phyloP scores from a whole-genome alignment of 148 eudicot genomes.

The Chenopodium quinoa region DNA sequence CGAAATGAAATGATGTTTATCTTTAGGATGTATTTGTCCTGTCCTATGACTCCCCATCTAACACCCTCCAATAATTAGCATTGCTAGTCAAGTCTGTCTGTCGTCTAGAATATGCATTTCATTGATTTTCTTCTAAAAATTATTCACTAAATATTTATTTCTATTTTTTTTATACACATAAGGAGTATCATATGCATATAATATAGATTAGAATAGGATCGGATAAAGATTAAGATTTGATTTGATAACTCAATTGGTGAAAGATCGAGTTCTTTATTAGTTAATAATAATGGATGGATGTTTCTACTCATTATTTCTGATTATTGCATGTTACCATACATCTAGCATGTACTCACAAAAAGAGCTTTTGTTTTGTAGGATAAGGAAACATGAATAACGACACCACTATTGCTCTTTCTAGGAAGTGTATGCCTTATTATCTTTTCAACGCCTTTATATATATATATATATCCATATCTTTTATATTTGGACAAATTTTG shows the following conservation, averaged over 20 bases:
- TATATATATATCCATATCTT: too few species aligned
- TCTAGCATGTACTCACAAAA: too few species aligned
- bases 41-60: not conserved
- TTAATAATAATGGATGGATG: not conserved
- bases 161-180: not conserved
- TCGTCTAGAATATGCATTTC: not conserved
- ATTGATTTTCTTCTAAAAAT: not conserved
- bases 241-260: not conserved
- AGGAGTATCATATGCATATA: too few species aligned
- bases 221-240: not conserved
- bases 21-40: slow-evolving; percentile 10
- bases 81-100: not conserved
- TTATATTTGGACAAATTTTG: too few species aligned
- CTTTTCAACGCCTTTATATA: too few species aligned
- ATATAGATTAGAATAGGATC: not conserved
- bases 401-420: too few species aligned
- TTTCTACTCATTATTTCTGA: not conserved
- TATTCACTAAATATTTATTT: not conserved
- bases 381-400: too few species aligned
- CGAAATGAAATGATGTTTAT: not conserved
- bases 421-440: too few species aligned
- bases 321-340: not conserved
- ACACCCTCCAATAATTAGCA: slow-evolving; percentile 4
- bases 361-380: too few species aligned
- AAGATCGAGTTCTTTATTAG: not conserved